Conservation (phyloP, 2,329 filamentous ascomycete genomes). For the Didymella exigua region DNA sequence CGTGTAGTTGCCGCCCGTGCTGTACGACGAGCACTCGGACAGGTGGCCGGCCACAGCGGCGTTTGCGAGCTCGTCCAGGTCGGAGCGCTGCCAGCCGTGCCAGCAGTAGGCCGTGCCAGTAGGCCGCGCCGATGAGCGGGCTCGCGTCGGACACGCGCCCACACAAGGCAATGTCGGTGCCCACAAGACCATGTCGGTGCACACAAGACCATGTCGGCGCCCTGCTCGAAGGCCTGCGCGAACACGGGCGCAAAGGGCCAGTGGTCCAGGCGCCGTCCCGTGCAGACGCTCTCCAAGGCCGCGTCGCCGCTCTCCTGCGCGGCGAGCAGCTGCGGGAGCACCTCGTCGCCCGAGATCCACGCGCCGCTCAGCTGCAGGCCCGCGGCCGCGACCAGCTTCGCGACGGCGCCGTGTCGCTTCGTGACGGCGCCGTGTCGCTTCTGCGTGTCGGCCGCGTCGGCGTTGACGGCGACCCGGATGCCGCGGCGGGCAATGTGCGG, state of each 20-base stretch:
- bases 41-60: slow-evolving; percentile 53
- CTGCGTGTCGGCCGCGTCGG: slow-evolving; percentile 41
- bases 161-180: slow-evolving; percentile 54
- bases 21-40: slow-evolving; percentile 53
- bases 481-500: slow-evolving; percentile 38
- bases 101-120: slow-evolving; percentile 53
- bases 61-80: slow-evolving; percentile 51
- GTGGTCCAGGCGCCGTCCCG: slow-evolving; percentile 46
- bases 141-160: slow-evolving; percentile 53
- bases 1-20: slow-evolving; percentile 52
- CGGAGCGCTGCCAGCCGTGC: slow-evolving; percentile 51
- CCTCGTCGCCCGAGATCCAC: slow-evolving; percentile 54
- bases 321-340: slow-evolving; percentile 42
- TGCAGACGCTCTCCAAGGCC: slow-evolving; percentile 46
- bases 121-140: slow-evolving; percentile 52
- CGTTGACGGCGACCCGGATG: slow-evolving; percentile 46
- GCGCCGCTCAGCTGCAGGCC: slow-evolving; percentile 41
- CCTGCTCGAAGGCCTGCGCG: slow-evolving; percentile 51
- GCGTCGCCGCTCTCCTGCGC: slow-evolving; percentile 47
- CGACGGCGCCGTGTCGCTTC: slow-evolving; percentile 34
- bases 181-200: slow-evolving; percentile 54
- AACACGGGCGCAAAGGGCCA: slow-evolving; percentile 45
- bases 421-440: slow-evolving; percentile 34
- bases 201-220: slow-evolving; percentile 53
- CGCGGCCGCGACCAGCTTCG: slow-evolving; percentile 29